Evolutionary conservation across 1,284 basidiomycete genomes (phyloP).

Genomic region (Rhodotorula sp.): DNA sequence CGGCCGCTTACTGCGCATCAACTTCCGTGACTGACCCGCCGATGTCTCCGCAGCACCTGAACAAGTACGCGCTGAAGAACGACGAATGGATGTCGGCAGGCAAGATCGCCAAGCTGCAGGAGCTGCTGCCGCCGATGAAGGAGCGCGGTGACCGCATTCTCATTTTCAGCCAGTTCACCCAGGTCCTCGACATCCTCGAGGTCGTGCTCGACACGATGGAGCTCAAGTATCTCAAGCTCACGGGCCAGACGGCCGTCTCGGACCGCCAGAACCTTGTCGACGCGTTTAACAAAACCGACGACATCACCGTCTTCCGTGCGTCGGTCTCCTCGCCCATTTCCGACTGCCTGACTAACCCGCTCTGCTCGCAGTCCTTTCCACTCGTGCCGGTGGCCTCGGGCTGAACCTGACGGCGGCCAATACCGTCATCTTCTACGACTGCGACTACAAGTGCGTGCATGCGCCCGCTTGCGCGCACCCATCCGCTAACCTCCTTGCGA

Average conservation of each 20-base stretch:
- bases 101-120: constrained; percentile 76
- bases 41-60: constrained; percentile 63
- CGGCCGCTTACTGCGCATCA: neutral
- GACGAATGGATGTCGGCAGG: constrained; percentile 84
- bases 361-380: constrained; percentile 68
- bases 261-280: constrained; percentile 92
- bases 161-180: constrained; percentile 95
- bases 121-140: constrained; percentile 70
- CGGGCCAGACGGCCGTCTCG: constrained; percentile 91
- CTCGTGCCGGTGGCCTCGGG: constrained; percentile 76
- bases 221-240: constrained; percentile 84
- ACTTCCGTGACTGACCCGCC: constrained; percentile 13
- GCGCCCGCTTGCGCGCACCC: constrained; percentile 24
- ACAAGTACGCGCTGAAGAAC: constrained; percentile 72
- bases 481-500: too few relatives aligned
- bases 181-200: constrained; percentile 90
- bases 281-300: constrained; percentile 89
- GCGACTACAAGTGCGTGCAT: constrained; percentile 86
- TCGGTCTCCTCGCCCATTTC: neutral
- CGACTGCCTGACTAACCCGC: neutral
- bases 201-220: constrained; percentile 74
- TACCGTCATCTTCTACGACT: constrained; percentile 87
- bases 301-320: constrained; percentile 78
- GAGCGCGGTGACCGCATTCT: constrained; percentile 77
- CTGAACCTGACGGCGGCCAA: constrained; percentile 67